Conservation (phyloP, 805 yeast species). For the Metschnikowia koreensis region DNA sequence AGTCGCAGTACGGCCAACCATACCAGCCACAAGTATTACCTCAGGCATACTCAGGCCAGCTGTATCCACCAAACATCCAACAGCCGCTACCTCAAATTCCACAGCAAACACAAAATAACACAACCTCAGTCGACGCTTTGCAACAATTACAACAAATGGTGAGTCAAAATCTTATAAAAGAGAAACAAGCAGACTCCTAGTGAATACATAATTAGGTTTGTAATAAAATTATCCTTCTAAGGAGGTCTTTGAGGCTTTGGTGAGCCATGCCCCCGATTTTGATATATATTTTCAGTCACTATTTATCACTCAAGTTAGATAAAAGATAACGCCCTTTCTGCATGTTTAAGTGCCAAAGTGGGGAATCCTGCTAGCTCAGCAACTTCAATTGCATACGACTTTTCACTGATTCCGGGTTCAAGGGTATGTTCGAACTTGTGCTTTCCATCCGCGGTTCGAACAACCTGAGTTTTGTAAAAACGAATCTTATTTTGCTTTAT, state of each 20-base stretch:
- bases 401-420: conserved; percentile 63
- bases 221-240: too few relatives aligned
- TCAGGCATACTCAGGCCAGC: conserved; percentile 4
- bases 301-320: neutral
- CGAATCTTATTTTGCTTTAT: conserved; percentile 27
- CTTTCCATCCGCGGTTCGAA: conserved; percentile 20
- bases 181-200: neutral
- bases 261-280: too few relatives aligned
- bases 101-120: neutral
- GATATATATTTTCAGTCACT: neutral
- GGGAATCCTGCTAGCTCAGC: conserved; percentile 85
- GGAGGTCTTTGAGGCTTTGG: too few relatives aligned
- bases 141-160: conserved; percentile 21
- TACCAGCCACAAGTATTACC: conserved; percentile 9
- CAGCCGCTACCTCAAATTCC: neutral
- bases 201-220: neutral
- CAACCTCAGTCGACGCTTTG: conserved; percentile 9
- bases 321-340: conserved; percentile 34
- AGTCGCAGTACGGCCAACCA: conserved; percentile 13
- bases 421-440: conserved; percentile 55
- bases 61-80: neutral
- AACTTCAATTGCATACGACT: conserved; percentile 74
- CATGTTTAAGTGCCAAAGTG: conserved; percentile 49
- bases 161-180: conserved; percentile 12
- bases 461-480: conserved; percentile 34